Evolutionary conservation across 352 stramenopile genomes (phyloP).

Genomic region (Pythium brachiatum): DNA sequence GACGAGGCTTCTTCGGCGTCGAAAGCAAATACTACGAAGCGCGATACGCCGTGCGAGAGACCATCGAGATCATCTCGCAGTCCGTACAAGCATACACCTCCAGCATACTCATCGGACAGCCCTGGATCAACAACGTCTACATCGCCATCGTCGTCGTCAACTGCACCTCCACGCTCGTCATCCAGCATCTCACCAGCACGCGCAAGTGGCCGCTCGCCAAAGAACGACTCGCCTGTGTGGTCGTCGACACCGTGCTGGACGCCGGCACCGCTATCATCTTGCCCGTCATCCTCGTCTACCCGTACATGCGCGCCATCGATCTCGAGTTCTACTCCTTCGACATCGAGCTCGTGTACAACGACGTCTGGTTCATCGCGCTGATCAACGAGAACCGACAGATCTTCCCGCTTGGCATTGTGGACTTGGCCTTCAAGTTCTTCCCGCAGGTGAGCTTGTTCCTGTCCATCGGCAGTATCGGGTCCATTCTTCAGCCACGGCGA

Average conservation of each 20-base stretch:
- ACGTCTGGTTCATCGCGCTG: constrained; percentile 23
- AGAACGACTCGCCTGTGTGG: constrained; percentile 13
- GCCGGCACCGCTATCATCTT: constrained; percentile 12
- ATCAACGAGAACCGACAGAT: constrained; percentile 22
- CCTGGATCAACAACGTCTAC: constrained; percentile 19
- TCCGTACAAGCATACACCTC: constrained; percentile 35
- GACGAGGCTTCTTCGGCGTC: constrained; percentile 28
- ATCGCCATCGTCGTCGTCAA: constrained; percentile 13
- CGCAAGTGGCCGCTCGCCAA: not conserved
- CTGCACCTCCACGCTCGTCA: constrained; percentile 8
- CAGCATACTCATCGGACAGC: constrained; percentile 28
- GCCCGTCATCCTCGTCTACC: constrained; percentile 15
- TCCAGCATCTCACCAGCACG: constrained; percentile 14
- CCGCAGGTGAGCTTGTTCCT: constrained; percentile 21
- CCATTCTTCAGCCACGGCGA: not conserved
- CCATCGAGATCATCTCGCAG: constrained; percentile 36
- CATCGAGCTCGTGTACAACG: constrained; percentile 18
- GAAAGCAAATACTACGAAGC: constrained; percentile 29
- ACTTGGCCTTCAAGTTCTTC: constrained; percentile 16
- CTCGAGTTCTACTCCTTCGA: constrained; percentile 11
- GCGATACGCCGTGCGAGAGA: constrained; percentile 32
- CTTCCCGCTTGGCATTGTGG: constrained; percentile 8
- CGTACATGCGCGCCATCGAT: constrained; percentile 14
- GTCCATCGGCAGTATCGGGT: constrained; percentile 5
- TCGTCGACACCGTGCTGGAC: constrained; percentile 17